phyloP scores from a whole-genome alignment of 305 asterid genomes.

The Fraxinus greggii region DNA sequence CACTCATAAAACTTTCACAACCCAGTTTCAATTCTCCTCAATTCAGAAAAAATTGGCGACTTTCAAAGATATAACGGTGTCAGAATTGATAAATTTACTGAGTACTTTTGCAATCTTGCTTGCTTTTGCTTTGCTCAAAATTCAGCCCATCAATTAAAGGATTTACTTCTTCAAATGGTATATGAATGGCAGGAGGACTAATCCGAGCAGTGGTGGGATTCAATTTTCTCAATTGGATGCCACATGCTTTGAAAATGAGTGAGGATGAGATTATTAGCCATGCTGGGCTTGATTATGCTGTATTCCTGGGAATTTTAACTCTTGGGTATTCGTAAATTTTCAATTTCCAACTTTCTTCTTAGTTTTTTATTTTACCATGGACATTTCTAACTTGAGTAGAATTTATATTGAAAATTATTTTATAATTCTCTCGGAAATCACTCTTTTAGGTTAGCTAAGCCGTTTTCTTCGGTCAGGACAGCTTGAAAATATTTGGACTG shows the following conservation, averaged over 20 bases:
- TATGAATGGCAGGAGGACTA: slow-evolving; percentile 56
- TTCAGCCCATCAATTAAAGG: slow-evolving; percentile 87
- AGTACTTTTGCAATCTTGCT: slow-evolving; percentile 72
- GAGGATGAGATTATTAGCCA: slow-evolving; percentile 65
- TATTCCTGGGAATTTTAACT: slow-evolving; percentile 43
- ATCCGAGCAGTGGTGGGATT: no score
- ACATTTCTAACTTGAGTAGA: background rate
- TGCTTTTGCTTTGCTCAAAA: slow-evolving; percentile 79
- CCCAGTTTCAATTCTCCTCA: background rate
- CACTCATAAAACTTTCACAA: background rate
- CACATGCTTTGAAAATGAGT: no score
- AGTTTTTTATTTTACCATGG: background rate
- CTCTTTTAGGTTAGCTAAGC: no score
- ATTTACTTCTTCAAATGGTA: slow-evolving; percentile 87
- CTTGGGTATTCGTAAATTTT: slow-evolving; percentile 32
- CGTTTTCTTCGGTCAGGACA: no score
- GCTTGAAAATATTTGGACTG: no score
- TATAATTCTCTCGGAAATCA: no score
- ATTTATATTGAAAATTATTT: slow-evolving; percentile 23
- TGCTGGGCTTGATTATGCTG: slow-evolving; percentile 94
- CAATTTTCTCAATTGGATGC: no score
- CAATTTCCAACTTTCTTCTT: background rate
- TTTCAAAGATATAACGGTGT: slow-evolving; percentile 77
- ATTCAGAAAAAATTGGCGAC: slow-evolving; percentile 52
- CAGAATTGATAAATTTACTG: slow-evolving; percentile 66